Evolutionary conservation across 2,329 filamentous ascomycete genomes (phyloP).

Genomic region (Fusarium sublunatum): DNA sequence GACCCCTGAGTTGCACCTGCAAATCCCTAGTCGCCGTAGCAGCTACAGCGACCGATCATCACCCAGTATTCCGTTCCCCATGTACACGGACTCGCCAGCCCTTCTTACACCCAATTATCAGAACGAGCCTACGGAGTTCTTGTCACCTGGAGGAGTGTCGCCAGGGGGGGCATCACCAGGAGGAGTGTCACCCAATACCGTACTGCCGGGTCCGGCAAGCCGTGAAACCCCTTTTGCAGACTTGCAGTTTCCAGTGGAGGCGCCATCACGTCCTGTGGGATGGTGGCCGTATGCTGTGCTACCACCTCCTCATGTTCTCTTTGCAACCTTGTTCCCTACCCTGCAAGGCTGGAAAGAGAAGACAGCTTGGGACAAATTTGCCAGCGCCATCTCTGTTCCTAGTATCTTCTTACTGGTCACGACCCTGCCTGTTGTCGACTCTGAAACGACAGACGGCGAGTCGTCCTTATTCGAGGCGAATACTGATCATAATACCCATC

Average conservation of each 20-base stretch:
- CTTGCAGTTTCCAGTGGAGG: conserved; percentile 54
- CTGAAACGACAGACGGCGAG: conserved; percentile 63
- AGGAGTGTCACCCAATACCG: conserved; percentile 54
- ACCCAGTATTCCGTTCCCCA: conserved; percentile 73
- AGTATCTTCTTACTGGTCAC: conserved; percentile 91
- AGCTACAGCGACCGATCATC: conserved; percentile 60
- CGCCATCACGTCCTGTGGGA: conserved; percentile 60
- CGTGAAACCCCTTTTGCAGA: conserved; percentile 61
- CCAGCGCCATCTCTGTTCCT: conserved; percentile 86
- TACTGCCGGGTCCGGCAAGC: conserved; percentile 55
- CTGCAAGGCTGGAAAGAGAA: conserved; percentile 85
- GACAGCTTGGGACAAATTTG: conserved; percentile 81
- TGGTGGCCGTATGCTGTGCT: conserved; percentile 87
- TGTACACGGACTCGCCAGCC: conserved; percentile 70
- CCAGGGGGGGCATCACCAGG: conserved; percentile 54
- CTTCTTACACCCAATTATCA: conserved; percentile 56
- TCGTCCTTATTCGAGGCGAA: conserved; percentile 42
- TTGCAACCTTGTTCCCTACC: conserved; percentile 86
- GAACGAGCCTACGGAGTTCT: conserved; percentile 63
- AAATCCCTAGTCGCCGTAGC: conserved; percentile 59
- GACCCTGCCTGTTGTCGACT: conserved; percentile 91
- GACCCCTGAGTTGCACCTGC: conserved; percentile 53
- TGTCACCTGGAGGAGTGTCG: conserved; percentile 56
- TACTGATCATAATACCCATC: conserved; percentile 47
- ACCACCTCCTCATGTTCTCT: conserved; percentile 76